Evolutionary conservation across 2,329 filamentous ascomycete species (phyloP), one percentile per base, ranked within the genome.

Genomic region (Colletotrichum sp.): DNA sequence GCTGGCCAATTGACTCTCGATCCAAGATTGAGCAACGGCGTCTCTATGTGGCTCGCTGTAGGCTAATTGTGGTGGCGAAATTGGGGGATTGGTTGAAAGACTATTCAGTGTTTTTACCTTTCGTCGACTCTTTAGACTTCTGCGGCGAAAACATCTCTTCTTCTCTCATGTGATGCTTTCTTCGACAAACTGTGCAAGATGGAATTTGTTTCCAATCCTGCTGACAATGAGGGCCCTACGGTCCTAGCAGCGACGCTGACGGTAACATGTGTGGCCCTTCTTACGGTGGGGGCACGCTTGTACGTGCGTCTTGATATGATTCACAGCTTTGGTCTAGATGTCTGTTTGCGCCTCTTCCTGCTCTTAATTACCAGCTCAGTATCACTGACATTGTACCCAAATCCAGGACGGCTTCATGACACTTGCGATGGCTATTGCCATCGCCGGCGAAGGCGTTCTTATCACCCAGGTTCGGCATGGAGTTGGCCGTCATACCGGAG

Each of bases 221-320:
- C 80, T 15, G 86, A 84, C 67, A 83, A 83, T 72, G 86, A 84
- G 70, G 81, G 82, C 1, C 77, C 78, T 13, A 78, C 81, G 15
- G 85, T 89, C n/a, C 80, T 89, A 15, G 82, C 82, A 2, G 85
- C 86, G 13, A 85, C 85, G 2, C 79, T 85, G 12, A 74, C 84
- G 2, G 82, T 88, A 64, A 84, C 85, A 16, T 79, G 81, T 1
- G 57, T 85, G 15, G 85, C 87, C 3, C 79, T 84, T 0, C 65
- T 88, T 12, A 80, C 84, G 2, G 85, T 89, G 2, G 8, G 84
- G 6, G 80, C 86, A n/a, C 85, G 88, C 34, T 79, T 86, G 39
- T 89, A 88, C 73, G 89, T 90, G 30, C 85, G 89, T 13, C 30
- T 85, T 4, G 79, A 80, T 13, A 85, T 90, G 80, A 83, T 91